These are phyloP conservation scores for Calonectria multiphialidica DNA, from an alignment of 2,329 filamentous ascomycete species.

Conservation along the genomic window DNA sequence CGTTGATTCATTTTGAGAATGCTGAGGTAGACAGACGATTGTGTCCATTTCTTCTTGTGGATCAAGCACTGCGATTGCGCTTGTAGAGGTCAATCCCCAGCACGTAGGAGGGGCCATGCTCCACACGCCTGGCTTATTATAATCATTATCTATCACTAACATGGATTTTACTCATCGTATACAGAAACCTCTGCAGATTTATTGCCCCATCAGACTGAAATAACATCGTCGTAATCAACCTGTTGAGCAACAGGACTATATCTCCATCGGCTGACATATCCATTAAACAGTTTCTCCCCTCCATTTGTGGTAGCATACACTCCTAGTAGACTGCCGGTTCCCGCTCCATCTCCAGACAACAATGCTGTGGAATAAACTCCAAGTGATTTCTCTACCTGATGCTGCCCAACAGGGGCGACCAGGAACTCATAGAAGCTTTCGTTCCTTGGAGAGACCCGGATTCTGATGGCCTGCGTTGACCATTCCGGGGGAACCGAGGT, in stretches of 20 bases:
- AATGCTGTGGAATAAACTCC: neutral
- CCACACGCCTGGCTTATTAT: too few species aligned
- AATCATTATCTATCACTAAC: too few species aligned
- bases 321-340: neutral
- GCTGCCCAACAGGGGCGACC: neutral
- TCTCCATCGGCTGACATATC: neutral
- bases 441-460: neutral
- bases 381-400: neutral
- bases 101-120: too few species aligned
- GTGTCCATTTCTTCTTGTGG: too few species aligned
- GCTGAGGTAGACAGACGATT: too few species aligned
- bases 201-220: neutral
- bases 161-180: too few species aligned
- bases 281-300: neutral
- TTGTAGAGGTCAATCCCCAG: too few species aligned
- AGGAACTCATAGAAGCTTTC: neutral
- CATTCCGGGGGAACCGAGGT: neutral
- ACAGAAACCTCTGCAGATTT: too few species aligned
- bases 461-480: neutral
- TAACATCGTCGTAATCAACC: neutral
- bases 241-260: neutral
- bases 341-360: neutral
- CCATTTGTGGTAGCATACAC: neutral
- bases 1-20: too few species aligned
- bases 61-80: too few species aligned